Evolutionary conservation across 1,284 basidiomycete species (phyloP).

Genomic region (Amylostereum areolatum): DNA sequence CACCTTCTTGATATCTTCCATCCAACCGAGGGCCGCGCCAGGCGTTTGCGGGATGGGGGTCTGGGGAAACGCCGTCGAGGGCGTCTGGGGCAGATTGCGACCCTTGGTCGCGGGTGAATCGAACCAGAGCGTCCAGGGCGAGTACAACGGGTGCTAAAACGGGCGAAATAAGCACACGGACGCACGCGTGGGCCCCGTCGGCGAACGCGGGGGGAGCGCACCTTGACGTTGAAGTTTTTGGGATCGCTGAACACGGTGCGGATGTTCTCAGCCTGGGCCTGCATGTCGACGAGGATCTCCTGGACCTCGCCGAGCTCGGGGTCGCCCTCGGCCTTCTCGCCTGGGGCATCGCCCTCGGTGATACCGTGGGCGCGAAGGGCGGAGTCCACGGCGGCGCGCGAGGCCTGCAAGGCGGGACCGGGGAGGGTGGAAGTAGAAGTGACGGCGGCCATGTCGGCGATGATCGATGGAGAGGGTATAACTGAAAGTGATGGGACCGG

Average conservation of each 20-base stretch:
- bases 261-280: conserved; percentile 74
- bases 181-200: conserved; percentile 1
- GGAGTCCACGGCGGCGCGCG: conserved; percentile 65
- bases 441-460: not conserved
- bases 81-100: conserved; percentile 82
- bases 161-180: conserved; percentile 1
- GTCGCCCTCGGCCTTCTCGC: conserved; percentile 28
- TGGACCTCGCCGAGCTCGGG: conserved; percentile 71
- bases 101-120: conserved; percentile 89
- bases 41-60: conserved; percentile 67
- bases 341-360: conserved; percentile 19
- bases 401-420: conserved; percentile 60
- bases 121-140: conserved; percentile 96
- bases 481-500: not conserved
- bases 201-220: conserved; percentile 22
- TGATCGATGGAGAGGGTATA: not conserved
- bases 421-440: conserved; percentile 38
- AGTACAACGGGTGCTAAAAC: conserved; percentile 81
- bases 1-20: conserved; percentile 95
- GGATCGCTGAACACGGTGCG: conserved; percentile 90
- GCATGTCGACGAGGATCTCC: conserved; percentile 72
- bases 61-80: conserved; percentile 70
- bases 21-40: conserved; percentile 78
- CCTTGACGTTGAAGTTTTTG: conserved; percentile 89
- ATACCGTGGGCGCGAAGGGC: conserved; percentile 50